Conservation (phyloP, 75 land plant genomes). For the Sequoiadendron giganteum region DNA sequence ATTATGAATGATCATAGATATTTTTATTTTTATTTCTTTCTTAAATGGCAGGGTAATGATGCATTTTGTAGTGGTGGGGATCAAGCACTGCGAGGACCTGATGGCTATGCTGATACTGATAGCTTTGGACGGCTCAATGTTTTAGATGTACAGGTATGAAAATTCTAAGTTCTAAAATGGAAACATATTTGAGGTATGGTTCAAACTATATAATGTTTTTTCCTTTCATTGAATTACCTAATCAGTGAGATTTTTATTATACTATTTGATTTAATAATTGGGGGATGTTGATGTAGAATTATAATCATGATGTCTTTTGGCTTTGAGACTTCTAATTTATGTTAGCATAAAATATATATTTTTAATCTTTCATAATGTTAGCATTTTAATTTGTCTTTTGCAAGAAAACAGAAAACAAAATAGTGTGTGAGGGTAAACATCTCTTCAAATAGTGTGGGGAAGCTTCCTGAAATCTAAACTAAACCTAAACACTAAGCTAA, state of each 20-base stretch:
- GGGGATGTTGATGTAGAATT: neutral
- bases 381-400: too few species aligned
- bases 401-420: too few species aligned
- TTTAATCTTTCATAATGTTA: neutral
- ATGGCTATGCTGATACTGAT: constrained; percentile 88
- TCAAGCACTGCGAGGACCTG: constrained; percentile 69
- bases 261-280: neutral
- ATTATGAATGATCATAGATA: neutral
- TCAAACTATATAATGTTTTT: neutral
- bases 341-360: neutral
- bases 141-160: constrained; percentile 81
- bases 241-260: neutral
- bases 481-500: too few species aligned
- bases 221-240: neutral
- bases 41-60: constrained; percentile 64
- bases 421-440: too few species aligned
- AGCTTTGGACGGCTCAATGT: constrained; percentile 91
- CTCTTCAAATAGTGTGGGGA: too few species aligned
- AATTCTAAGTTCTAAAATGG: neutral
- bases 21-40: neutral
- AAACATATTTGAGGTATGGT: neutral
- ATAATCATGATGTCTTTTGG: neutral
- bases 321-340: neutral
- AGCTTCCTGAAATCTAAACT: too few species aligned
- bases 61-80: constrained; percentile 99